Evolutionary conservation across 805 yeast species (phyloP).

Genomic region (Candida pini): DNA sequence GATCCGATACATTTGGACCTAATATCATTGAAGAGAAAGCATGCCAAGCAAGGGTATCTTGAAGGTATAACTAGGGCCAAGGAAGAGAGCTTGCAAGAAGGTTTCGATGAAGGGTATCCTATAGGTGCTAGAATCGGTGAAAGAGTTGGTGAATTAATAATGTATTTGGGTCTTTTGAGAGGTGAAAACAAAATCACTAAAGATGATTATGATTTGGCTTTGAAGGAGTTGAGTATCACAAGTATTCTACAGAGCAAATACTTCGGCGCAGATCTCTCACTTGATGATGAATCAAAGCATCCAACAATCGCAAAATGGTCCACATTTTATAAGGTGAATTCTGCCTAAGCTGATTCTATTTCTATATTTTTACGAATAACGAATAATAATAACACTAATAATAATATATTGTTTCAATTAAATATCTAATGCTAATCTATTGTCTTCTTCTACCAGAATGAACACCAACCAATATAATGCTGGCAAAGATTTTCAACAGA

Average conservation of each 20-base stretch:
- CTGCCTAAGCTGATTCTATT: background rate
- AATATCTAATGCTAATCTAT: background rate
- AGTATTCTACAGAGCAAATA: constrained; percentile 48
- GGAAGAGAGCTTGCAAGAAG: constrained; percentile 65
- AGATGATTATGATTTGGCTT: constrained; percentile 30
- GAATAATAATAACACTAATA: background rate
- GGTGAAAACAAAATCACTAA: constrained; percentile 4
- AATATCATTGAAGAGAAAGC: constrained; percentile 48
- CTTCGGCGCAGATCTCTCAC: constrained; percentile 46
- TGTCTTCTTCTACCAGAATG: constrained; percentile 68
- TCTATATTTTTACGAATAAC: background rate
- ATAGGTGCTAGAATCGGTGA: constrained; percentile 68
- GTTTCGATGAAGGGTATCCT: constrained; percentile 78
- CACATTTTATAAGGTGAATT: background rate
- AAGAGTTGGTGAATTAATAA: constrained; percentile 58
- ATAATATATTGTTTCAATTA: no score
- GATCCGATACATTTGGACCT: constrained; percentile 22
- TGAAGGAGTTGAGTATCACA: constrained; percentile 51
- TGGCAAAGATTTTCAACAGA: constrained; percentile 93
- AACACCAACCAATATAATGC: constrained; percentile 98
- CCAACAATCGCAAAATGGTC: constrained; percentile 25
- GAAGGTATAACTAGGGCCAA: constrained; percentile 72
- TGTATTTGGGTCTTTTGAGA: constrained; percentile 29
- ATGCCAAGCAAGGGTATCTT: constrained; percentile 74
- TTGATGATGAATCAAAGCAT: constrained; percentile 26